These are phyloP conservation scores for Nakataea oryzae DNA, from an alignment of 2,329 filamentous ascomycete species.

Conservation along the genomic window DNA sequence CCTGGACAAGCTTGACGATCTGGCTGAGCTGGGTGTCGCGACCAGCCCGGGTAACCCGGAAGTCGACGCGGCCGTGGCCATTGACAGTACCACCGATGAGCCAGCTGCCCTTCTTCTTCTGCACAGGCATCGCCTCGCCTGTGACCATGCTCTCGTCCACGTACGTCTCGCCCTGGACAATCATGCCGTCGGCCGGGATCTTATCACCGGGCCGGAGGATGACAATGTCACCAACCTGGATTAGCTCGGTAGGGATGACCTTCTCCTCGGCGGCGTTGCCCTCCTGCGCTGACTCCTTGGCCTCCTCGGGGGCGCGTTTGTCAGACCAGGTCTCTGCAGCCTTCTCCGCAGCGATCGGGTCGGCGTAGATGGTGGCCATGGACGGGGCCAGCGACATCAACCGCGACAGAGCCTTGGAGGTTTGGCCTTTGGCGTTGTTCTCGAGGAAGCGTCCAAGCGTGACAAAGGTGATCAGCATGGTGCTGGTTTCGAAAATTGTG, in stretches of 20 bases:
- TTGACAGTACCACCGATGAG: constrained; percentile 95
- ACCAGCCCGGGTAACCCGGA: constrained; percentile 83
- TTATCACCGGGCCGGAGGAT: constrained; percentile 92
- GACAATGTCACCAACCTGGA: constrained; percentile 89
- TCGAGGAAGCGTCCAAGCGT: constrained; percentile 84
- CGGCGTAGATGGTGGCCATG: constrained; percentile 92
- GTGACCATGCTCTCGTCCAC: constrained; percentile 98
- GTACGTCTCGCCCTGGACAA: constrained; percentile 85
- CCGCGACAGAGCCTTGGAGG: constrained; percentile 81
- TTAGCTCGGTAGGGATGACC: constrained; percentile 83
- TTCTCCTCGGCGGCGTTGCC: constrained; percentile 68
- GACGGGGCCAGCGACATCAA: constrained; percentile 95
- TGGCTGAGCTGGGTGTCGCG: constrained; percentile 95
- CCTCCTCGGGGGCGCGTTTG: constrained; percentile 22
- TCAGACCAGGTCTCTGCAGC: constrained; percentile 66
- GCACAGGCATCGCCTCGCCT: constrained; percentile 89
- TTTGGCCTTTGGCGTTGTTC: constrained; percentile 91
- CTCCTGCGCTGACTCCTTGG: constrained; percentile 32
- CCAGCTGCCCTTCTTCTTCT: constrained; percentile 69
- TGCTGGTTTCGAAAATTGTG: constrained; percentile 95
- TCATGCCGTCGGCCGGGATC: constrained; percentile 81
- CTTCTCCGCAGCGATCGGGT: constrained; percentile 89
- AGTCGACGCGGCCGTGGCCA: constrained; percentile 81
- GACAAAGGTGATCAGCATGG: constrained; percentile 96
- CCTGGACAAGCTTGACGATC: constrained; percentile 96